phyloP scores from a whole-genome alignment of 2,329 filamentous ascomycete genomes.

The Dactylellina cionopaga region DNA sequence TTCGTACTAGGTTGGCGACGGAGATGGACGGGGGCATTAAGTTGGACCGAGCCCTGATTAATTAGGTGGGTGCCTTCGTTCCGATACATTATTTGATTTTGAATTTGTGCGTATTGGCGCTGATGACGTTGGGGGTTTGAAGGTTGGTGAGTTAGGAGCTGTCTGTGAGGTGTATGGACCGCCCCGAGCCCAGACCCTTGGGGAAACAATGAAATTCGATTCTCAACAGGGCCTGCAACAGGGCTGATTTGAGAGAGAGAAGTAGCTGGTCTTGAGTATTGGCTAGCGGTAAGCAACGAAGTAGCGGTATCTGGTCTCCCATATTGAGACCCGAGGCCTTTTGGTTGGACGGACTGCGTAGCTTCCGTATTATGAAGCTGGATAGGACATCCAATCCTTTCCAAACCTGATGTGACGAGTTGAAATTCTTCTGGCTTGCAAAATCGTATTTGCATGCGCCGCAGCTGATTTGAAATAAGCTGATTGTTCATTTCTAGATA shows the following conservation, averaged over 20 bases:
- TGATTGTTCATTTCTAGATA: too few species aligned
- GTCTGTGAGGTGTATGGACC: conserved; percentile 5
- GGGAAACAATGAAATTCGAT: conserved; percentile 4
- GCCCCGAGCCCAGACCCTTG: background rate
- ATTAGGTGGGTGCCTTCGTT: background rate
- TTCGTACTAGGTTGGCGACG: background rate
- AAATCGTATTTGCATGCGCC: conserved; percentile 44
- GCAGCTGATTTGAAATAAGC: conserved; percentile 21
- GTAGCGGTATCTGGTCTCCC: conserved; percentile 12
- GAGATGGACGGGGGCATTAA: conserved; percentile 16
- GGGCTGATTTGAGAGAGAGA: background rate
- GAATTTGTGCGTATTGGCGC: background rate
- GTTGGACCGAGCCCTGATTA: background rate
- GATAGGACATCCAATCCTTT: conserved; percentile 38
- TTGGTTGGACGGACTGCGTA: conserved; percentile 10
- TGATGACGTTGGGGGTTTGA: background rate
- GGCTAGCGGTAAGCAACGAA: conserved; percentile 11
- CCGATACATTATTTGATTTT: background rate
- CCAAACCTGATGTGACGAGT: conserved; percentile 18
- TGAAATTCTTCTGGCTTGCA: conserved; percentile 34
- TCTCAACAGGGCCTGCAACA: background rate
- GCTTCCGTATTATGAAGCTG: conserved; percentile 33
- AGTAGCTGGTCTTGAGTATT: conserved; percentile 23
- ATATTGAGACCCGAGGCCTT: background rate
- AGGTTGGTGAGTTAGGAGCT: conserved; percentile 5